Percentiles rank a stretch among this genome's conserved stretches.
Conservation (phyloP, 106 monocot species). For the Allium fistulosum region DNA sequence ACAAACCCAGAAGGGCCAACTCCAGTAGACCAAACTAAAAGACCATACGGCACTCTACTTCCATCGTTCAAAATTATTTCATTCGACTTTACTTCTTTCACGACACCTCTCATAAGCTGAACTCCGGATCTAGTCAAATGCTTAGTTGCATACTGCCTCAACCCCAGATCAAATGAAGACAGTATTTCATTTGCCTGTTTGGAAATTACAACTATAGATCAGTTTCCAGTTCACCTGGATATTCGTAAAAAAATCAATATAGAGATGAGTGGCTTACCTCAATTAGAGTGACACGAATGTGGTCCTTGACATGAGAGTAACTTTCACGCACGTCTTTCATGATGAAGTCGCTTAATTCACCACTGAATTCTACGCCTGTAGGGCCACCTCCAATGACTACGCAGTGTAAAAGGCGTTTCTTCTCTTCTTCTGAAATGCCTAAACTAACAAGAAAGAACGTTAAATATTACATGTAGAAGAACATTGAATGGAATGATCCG, state of each 20-base stretch:
- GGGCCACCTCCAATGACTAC: constrained; percentile 63
- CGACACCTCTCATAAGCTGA: constrained; percentile 39
- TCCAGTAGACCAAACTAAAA: constrained; percentile 65
- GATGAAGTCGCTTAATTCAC: constrained; percentile 59
- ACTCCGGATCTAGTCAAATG: constrained; percentile 57
- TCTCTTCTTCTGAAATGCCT: constrained; percentile 53
- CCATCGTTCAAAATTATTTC: constrained; percentile 42
- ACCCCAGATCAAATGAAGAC: constrained; percentile 41
- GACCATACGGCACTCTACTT: constrained; percentile 37
- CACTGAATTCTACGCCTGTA: constrained; percentile 61
- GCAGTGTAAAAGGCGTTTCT: constrained; percentile 38
- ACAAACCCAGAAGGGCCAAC: constrained; percentile 55
- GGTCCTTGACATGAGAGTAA: constrained; percentile 43
- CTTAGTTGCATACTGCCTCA: constrained; percentile 50
- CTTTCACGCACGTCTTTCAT: constrained; percentile 42
- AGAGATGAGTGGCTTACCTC: constrained; percentile 19
- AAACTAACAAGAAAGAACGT: too few relatives aligned
- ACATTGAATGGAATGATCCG: neutral
- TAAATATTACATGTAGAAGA: too few relatives aligned
- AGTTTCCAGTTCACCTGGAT: too few relatives aligned
- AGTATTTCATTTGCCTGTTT: constrained; percentile 47
- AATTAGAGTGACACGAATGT: constrained; percentile 46
- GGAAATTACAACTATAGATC: too few relatives aligned
- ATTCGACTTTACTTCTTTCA: constrained; percentile 37
- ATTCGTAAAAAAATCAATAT: too few relatives aligned